phyloP scores from a whole-genome alignment of 2,329 filamentous ascomycete species.

The Phoma herbarum region DNA sequence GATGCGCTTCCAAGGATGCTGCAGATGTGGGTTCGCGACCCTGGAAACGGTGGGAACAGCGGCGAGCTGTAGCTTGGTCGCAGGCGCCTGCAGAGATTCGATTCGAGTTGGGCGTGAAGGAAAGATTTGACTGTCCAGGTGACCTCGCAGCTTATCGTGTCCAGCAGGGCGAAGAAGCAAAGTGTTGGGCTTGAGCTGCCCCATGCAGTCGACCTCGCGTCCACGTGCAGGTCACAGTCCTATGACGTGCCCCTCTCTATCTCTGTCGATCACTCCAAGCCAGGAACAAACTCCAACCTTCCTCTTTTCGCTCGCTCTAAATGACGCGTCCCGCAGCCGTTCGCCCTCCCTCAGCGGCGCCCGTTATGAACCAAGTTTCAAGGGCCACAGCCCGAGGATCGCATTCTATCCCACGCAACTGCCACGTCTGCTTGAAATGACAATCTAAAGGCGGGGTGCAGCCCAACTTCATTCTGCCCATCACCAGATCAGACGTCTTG shows the following conservation, averaged over 20 bases:
- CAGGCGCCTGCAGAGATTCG: conserved; percentile 3
- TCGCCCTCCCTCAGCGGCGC: conserved; percentile 2
- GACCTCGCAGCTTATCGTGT: neutral
- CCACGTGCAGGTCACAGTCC: conserved; percentile 6
- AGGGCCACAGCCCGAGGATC: conserved; percentile 1
- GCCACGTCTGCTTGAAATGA: neutral
- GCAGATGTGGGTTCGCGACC: conserved; percentile 16
- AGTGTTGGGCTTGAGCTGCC: conserved; percentile 11
- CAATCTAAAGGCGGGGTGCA: neutral
- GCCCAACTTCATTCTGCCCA: neutral
- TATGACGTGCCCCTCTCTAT: conserved; percentile 7
- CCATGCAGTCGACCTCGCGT: neutral
- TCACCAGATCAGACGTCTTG: neutral
- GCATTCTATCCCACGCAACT: neutral
- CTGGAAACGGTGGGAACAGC: conserved; percentile 3
- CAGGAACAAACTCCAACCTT: conserved; percentile 16
- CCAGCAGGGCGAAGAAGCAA: neutral
- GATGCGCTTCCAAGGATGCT: conserved; percentile 20
- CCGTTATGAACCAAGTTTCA: conserved; percentile 16
- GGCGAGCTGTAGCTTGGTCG: neutral
- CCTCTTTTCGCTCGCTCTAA: conserved; percentile 11
- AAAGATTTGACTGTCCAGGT: neutral
- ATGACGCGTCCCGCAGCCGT: conserved; percentile 19
- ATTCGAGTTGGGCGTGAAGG: neutral
- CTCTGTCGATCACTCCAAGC: conserved; percentile 15